Evolutionary conservation across 495 filamentous ascomycete species (phyloP).

Genomic region (Aspergillus mulundensis): DNA sequence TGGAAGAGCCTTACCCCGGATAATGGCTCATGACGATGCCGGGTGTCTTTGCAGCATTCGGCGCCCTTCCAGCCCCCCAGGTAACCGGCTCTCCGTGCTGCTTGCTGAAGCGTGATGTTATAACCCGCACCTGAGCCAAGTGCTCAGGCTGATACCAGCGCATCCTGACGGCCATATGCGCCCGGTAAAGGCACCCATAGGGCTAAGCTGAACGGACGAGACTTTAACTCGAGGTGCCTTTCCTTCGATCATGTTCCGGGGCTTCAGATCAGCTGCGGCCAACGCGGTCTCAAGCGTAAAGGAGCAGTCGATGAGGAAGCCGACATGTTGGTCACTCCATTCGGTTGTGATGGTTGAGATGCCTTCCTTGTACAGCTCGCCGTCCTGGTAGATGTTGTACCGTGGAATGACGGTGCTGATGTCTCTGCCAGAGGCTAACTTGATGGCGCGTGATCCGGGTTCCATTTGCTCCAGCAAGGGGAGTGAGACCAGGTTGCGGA

Average conservation of each 20-base stretch:
- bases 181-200: not conserved
- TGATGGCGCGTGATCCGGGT: too few relatives aligned
- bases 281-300: not conserved
- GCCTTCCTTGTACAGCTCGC: not conserved
- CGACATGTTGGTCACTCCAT: not conserved
- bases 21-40: not conserved
- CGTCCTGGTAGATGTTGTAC: not conserved
- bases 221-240: not conserved
- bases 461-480: too few relatives aligned
- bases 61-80: not conserved
- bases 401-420: too few relatives aligned
- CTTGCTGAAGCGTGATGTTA: too few relatives aligned
- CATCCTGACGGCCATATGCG: not conserved
- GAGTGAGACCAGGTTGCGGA: too few relatives aligned
- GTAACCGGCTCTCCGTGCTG: not conserved
- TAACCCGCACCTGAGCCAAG: too few relatives aligned
- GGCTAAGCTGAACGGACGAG: not conserved
- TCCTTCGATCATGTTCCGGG: not conserved
- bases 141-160: not conserved
- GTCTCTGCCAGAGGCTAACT: too few relatives aligned
- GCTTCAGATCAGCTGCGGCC: too few relatives aligned
- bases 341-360: not conserved
- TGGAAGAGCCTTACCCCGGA: not conserved
- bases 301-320: not conserved
- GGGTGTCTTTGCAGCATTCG: not conserved